Evolutionary conservation across 2,329 filamentous ascomycete species (phyloP).

Genomic region (Diplodia intermedia): DNA sequence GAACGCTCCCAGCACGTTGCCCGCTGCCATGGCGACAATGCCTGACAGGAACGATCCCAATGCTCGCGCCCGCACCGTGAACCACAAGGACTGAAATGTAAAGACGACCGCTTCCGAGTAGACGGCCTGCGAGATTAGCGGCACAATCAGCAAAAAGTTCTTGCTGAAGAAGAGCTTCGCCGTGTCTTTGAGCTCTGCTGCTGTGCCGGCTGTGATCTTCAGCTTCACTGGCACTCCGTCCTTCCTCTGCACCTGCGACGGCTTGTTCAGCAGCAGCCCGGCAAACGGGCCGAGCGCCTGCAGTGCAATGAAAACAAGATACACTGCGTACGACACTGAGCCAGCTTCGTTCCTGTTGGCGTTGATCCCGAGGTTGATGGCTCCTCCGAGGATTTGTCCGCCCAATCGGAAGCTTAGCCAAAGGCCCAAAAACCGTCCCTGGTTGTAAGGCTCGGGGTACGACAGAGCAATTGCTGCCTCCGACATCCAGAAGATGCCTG

Average conservation of each 20-base stretch:
- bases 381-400: conserved; percentile 74
- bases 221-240: conserved; percentile 70
- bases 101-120: conserved; percentile 76
- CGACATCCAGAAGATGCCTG: conserved; percentile 77
- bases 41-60: conserved; percentile 75
- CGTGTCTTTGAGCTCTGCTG: conserved; percentile 66
- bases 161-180: conserved; percentile 65
- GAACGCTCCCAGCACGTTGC: conserved; percentile 70
- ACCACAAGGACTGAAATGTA: conserved; percentile 71
- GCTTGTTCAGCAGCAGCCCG: conserved; percentile 67
- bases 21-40: conserved; percentile 68
- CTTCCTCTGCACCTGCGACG: conserved; percentile 67
- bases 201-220: conserved; percentile 62
- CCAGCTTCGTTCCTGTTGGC: conserved; percentile 63
- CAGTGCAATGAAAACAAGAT: conserved; percentile 72
- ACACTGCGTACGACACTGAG: conserved; percentile 73
- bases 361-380: conserved; percentile 74
- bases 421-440: conserved; percentile 61
- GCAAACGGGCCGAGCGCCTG: conserved; percentile 71
- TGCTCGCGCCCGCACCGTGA: conserved; percentile 71
- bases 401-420: conserved; percentile 69
- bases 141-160: conserved; percentile 68
- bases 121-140: conserved; percentile 73
- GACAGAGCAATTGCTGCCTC: conserved; percentile 76
- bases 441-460: conserved; percentile 69